Base-by-base conservation (phyloP, 1,139 yeast species). In the Suhomyces bokatorum region DNA sequence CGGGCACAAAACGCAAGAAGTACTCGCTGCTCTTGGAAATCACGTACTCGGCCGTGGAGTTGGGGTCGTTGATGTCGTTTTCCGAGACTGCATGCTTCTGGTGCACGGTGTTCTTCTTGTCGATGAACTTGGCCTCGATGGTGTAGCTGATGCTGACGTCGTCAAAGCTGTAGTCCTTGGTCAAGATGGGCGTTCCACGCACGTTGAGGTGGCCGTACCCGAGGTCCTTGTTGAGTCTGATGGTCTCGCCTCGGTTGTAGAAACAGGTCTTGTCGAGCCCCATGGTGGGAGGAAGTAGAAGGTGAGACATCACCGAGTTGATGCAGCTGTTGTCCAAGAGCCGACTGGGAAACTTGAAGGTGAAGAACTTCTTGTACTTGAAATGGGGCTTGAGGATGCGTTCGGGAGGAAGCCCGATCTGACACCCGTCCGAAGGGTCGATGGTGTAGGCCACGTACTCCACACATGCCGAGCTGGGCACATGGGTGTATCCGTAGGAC, bases 231-330 rank as follows among this genome's bases (percentile, higher is more conserved):
- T 73, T 72, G 40, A 74, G 51, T 33, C 60, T 67, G 14, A 75
- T 65, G 2, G 57, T 48, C 34, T 64, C 69, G 3, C 73, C 75
- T 38, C 69, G 56, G 37, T 66, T 69, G 43, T 58, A 54, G 42
- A 73, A 73, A 32, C 75, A 61, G 0, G 77, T 69, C 27, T 62
- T 61, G 56, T 81, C 85, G 3, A 81, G 60, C 2, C 90, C 90
- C 60, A 81, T 66, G 20, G 86, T 74, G 11, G 90, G 89, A 0
- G 90, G 90, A 8, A 85, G 71, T 39, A 77, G 58, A 33, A 78
- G 69, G 59, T 84, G 90, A 1, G 78, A 67, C 30, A 74, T 64
- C 13, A 75, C 64, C 33, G 77, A 75, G 52, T 81, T 80, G 20
- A 75, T 69, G 57, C 90, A 84, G 2, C 74, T 64, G 30, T 74